Evolutionary conservation across 495 filamentous ascomycete species (phyloP).

Genomic region (Penicillium bovifimosum): DNA sequence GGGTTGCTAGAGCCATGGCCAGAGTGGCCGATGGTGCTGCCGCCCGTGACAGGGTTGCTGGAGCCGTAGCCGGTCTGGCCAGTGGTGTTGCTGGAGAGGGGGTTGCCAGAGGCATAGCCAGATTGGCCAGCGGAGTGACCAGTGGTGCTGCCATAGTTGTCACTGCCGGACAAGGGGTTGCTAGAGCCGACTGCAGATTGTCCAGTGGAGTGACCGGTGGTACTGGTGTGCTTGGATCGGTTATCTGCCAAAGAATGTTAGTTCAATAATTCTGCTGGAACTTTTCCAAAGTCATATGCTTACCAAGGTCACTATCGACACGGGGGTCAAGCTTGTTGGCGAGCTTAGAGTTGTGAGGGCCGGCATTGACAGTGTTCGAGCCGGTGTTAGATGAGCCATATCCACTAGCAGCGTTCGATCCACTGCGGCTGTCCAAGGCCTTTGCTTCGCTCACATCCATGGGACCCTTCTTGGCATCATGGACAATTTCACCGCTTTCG

Average conservation of each 20-base stretch:
- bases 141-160: slow-evolving; percentile 5
- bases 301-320: slow-evolving; percentile 31
- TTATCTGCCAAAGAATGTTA: neutral
- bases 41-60: neutral
- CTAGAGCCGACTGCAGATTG: neutral
- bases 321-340: slow-evolving; percentile 43
- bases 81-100: neutral
- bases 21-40: too few species aligned
- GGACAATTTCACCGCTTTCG: slow-evolving; percentile 9
- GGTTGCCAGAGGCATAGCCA: neutral
- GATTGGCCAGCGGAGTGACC: slow-evolving; percentile 7
- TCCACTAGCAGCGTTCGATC: slow-evolving; percentile 1
- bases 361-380: slow-evolving; percentile 8
- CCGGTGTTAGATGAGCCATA: slow-evolving; percentile 10
- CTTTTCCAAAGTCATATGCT: neutral
- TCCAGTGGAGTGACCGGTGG: slow-evolving; percentile 1
- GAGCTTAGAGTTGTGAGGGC: slow-evolving; percentile 12
- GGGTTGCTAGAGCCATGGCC: neutral
- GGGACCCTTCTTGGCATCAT: neutral
- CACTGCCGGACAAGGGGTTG: neutral
- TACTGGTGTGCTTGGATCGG: neutral
- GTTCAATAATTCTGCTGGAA: neutral
- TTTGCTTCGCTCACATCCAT: neutral
- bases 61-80: slow-evolving; percentile 9
- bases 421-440: neutral